phyloP scores from a whole-genome alignment of 192 early-diverging fungal genomes.

The Coemansia nantahalensis region DNA sequence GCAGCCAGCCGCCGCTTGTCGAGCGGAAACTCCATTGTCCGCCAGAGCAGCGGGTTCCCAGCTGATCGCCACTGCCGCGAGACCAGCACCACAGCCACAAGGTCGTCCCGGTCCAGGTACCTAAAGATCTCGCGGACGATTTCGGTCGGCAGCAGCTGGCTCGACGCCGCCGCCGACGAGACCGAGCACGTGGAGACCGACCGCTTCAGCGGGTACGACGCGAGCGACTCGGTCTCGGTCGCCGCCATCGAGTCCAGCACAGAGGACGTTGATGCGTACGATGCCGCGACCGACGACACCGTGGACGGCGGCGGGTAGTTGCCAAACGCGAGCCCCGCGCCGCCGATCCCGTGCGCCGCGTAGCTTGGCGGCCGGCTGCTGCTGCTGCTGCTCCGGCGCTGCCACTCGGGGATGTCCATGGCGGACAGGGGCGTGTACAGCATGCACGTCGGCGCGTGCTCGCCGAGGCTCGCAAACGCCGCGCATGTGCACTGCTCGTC shows the following conservation, averaged over 20 bases:
- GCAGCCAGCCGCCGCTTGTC: conserved; percentile 50
- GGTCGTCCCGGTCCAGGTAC: conserved; percentile 32
- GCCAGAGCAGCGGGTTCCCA: conserved; percentile 48
- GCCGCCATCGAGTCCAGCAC: conserved; percentile 49
- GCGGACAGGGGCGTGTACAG: conserved; percentile 50
- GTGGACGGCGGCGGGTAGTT: conserved; percentile 42
- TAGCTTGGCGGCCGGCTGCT: conserved; percentile 39
- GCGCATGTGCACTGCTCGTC: conserved; percentile 50
- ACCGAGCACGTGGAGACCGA: conserved; percentile 40
- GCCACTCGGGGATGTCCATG: conserved; percentile 37
- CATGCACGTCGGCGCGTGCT: conserved; percentile 48
- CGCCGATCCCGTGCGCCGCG: conserved; percentile 29
- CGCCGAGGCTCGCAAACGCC: conserved; percentile 29
- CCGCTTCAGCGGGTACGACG: conserved; percentile 40
- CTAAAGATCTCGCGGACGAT: conserved; percentile 37
- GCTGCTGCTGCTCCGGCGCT: conserved; percentile 24
- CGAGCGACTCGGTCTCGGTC: conserved; percentile 45
- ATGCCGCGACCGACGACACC: conserved; percentile 49
- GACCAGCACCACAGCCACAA: conserved; percentile 35
- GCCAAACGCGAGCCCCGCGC: conserved; percentile 6
- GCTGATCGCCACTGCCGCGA: conserved; percentile 49
- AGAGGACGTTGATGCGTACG: conserved; percentile 49
- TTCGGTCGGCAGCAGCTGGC: conserved; percentile 45
- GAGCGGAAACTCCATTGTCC: conserved; percentile 49
- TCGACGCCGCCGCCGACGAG: conserved; percentile 37